Conservation (phyloP, 495 filamentous ascomycete genomes). For the Neurospora cerealis region DNA sequence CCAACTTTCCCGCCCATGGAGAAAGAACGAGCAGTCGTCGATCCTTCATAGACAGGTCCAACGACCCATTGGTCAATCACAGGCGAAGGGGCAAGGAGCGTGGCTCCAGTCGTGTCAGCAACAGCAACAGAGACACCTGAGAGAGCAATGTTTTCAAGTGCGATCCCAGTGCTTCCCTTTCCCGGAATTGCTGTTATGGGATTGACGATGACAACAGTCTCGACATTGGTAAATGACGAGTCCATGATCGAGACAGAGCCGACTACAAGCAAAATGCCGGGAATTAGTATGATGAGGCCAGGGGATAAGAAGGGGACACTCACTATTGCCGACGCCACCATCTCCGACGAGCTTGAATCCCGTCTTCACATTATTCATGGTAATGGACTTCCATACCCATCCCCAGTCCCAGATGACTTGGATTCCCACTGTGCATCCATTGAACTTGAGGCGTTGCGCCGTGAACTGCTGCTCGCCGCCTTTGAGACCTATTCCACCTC, state of each 20-base stretch:
- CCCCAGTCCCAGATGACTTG: conserved; percentile 84
- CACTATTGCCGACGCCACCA: conserved; percentile 36
- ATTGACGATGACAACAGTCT: conserved; percentile 49
- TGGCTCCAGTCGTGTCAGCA: conserved; percentile 31
- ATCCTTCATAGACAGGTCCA: conserved; percentile 3
- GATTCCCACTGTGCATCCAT: conserved; percentile 68
- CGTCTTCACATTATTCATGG: conserved; percentile 60
- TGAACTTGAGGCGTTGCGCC: conserved; percentile 49
- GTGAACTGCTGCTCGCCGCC: conserved; percentile 52
- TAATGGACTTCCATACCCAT: conserved; percentile 67
- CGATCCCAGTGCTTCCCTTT: conserved; percentile 50
- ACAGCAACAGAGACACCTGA: conserved; percentile 41
- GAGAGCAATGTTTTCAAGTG: conserved; percentile 67
- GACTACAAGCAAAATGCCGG: conserved; percentile 21
- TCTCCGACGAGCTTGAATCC: conserved; percentile 58
- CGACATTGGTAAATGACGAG: conserved; percentile 50
- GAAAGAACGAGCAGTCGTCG: conserved; percentile 55
- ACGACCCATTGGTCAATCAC: conserved; percentile 5
- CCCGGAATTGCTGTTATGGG: conserved; percentile 46
- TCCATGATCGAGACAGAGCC: conserved; percentile 70
- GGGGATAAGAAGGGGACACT: too few species aligned
- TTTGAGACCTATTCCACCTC: conserved; percentile 63
- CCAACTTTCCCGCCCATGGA: conserved; percentile 50
- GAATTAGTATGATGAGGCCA: too few species aligned
- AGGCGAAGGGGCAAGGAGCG: conserved; percentile 27